Base-by-base conservation (phyloP, 2,329 filamentous ascomycete genomes). In the Xylaria sp. region DNA sequence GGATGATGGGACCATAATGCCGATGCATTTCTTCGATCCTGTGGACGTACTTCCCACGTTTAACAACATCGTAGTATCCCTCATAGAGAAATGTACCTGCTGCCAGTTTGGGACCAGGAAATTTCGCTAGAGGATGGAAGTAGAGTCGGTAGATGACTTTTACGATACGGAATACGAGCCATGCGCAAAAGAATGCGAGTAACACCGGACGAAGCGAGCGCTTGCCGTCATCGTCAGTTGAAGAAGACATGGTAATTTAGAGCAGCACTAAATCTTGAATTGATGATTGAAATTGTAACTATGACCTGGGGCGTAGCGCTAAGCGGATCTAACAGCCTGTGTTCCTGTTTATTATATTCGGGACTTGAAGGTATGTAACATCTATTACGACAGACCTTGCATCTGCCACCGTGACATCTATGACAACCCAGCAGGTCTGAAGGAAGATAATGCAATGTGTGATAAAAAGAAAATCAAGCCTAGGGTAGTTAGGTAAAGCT, bases 1-100 rank as follows among this genome's bases (percentile, higher is more conserved):
- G 61, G 17, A 63, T 57, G 33, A 63, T 63, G 2, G 61, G 61
- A 13, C 62, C 49, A 39, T 62, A 55, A 6, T 50, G 50, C 1
- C 29, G 6, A 29, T 62, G 59, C 50, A 55, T 36, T 47, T 55
- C 50, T 9, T 54, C 49, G 10, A 62, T 55, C 38, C 17, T n/a
- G 7, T 55, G 27, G 7, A 49, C 20, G n/a, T 55, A 62, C n/a
- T 62, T 62, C 5, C 59, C 59, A 1, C 50, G 50, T 51, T 55
- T 62, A 22, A 62, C 17, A 2, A 55, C 50, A 55, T 62, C 59
- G 9, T 62, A 55, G 27, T 62, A 62, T 27, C 31, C 45, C 20
- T 61, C 57, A 6, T 61, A 62, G 20, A 55, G 31, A 33, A 44
- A 47, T 31, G 50, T 55, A 9, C 11, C 47, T n/a, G 50, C 47